Percentiles rank a stretch among this genome's conserved stretches.
phyloP scores from a whole-genome alignment of 257 asterid species.

The Solanum piurae region DNA sequence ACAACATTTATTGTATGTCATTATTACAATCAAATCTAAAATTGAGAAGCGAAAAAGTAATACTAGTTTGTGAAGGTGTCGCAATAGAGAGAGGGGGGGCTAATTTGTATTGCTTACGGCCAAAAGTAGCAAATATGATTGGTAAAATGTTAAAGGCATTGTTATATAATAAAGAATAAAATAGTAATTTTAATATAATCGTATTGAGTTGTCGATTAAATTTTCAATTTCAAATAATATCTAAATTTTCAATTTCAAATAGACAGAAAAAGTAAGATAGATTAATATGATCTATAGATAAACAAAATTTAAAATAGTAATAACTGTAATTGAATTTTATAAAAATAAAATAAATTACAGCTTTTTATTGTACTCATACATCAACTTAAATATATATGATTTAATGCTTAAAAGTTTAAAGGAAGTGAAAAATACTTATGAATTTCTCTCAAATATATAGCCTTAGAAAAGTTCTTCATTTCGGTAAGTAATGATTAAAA shows the following conservation, averaged over 20 bases:
- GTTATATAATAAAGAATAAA: too few species aligned
- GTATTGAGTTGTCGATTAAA: too few species aligned
- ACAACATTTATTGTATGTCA: background rate
- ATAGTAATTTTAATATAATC: too few species aligned
- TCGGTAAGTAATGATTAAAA: background rate
- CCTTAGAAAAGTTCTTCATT: background rate
- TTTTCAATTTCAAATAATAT: background rate
- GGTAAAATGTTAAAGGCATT: too few species aligned
- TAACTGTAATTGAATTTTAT: background rate
- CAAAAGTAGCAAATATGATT: too few species aligned
- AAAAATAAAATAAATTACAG: background rate
- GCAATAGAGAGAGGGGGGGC: too few species aligned
- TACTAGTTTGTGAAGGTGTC: too few species aligned
- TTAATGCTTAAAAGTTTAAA: background rate
- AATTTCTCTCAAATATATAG: background rate
- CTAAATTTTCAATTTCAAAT: background rate
- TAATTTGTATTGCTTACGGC: too few species aligned
- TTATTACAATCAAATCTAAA: background rate
- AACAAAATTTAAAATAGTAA: background rate
- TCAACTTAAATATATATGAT: background rate
- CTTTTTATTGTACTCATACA: background rate
- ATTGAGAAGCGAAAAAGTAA: background rate
- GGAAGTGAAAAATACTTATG: background rate
- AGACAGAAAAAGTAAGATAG: background rate
- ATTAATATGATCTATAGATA: background rate